Conservation (phyloP, 1,139 yeast species). For the Candida tetrigidarum region DNA sequence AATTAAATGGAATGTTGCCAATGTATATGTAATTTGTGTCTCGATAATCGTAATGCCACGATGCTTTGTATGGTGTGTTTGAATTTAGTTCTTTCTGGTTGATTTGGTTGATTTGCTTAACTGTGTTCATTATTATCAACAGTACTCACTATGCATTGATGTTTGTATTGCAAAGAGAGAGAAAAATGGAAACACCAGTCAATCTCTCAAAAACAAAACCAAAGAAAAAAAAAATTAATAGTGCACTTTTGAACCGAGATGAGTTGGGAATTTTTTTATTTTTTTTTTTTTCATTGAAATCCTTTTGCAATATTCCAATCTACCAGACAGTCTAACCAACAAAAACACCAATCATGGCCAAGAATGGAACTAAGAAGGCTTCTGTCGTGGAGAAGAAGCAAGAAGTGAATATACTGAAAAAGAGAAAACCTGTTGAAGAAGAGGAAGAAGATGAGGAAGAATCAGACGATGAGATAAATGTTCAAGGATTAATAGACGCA, state of each 20-base stretch:
- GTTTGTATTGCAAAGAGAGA: too few relatives aligned
- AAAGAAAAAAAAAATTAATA: constrained; percentile 2
- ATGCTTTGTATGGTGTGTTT: constrained; percentile 63
- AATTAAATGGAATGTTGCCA: constrained; percentile 68
- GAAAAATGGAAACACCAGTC: too few relatives aligned
- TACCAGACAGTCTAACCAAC: constrained; percentile 8
- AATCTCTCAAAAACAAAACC: too few relatives aligned
- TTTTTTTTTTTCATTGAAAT: neutral
- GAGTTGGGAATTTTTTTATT: constrained; percentile 11
- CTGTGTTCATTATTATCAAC: constrained; percentile 42
- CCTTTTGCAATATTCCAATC: neutral
- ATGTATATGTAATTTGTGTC: constrained; percentile 65
- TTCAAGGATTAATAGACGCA: constrained; percentile 27
- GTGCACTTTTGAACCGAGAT: neutral
- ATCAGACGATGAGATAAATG: constrained; percentile 34
- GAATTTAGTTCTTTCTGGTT: constrained; percentile 69
- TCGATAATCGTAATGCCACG: constrained; percentile 89
- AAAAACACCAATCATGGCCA: constrained; percentile 19
- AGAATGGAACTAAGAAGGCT: constrained; percentile 11
- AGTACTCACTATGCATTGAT: too few relatives aligned
- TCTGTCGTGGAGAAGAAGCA: constrained; percentile 15
- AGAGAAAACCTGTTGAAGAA: constrained; percentile 25
- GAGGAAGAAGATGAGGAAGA: constrained; percentile 19
- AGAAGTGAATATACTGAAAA: constrained; percentile 15
- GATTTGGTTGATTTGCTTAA: constrained; percentile 57